Evolutionary conservation across 768 basidiomycete genomes (phyloP), one percentile per base, ranked within the genome.

Genomic region (Cystofilobasidium ferigula): DNA sequence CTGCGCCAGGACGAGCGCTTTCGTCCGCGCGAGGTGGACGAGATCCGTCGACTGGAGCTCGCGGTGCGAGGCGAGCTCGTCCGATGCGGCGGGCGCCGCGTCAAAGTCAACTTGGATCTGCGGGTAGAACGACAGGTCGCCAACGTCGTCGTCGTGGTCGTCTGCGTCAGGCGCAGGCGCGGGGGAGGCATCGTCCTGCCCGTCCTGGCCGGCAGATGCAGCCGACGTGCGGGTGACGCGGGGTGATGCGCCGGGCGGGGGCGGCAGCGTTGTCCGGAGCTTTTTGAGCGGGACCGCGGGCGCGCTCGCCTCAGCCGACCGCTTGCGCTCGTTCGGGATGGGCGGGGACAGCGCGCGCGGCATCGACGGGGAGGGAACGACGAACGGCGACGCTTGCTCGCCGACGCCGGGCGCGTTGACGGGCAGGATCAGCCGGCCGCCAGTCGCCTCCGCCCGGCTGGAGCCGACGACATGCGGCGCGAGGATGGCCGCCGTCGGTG

Each of bases 1-100:
- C 18, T 60, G 65, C 22, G 51, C 38, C 32, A 67, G 51, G 24
- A 67, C 54, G 30, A 61, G 59, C 26, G 59, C 20, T 30, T 67
- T 67, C 13, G 65, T 67, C 38, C 20, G 8, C n/a, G 61, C 28
- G 30, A 67, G 40, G 14, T 67, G 36, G 22, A 30, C 47, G 57
- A 58, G 43, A n/a, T 42, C 16, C 24, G 10, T 16, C 16, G 24
- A n/a, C 4, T 9, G 24, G 30, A 60, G 35, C 35, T 7, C 30
- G 20, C 28, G 30, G 22, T 28, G 38, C 22, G 57, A 26, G 4
- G 57, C 18, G 10, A 35, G 32, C 28, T 42, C 38, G 26, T 36
- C 40, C 28, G 24, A 18, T 22, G 35, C 28, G 10, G 18, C 24
- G 24, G 58, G 24, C 2, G 42, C 38, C 28, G 43, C 43, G n/a